Percentiles rank a stretch among this genome's conserved stretches.
Evolutionary conservation across 306 rosid species (phyloP).

Genomic region (Prunus mira): DNA sequence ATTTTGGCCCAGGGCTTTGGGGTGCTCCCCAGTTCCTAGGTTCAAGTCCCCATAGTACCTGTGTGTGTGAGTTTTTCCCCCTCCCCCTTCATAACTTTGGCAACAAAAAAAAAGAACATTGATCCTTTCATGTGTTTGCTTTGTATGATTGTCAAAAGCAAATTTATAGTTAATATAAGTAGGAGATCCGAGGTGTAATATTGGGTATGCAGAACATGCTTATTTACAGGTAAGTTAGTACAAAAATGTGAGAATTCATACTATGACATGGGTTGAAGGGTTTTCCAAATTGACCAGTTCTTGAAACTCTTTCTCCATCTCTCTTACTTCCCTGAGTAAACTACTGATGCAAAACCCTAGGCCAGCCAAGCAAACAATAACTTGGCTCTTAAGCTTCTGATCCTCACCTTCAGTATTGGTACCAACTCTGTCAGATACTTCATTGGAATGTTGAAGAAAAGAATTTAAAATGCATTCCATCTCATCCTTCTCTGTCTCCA

Average conservation of each 20-base stretch:
- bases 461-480: conserved; percentile 38
- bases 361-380: conserved; percentile 48
- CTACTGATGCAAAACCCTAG: conserved; percentile 59
- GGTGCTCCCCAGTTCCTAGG: too few relatives aligned
- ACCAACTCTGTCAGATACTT: conserved; percentile 29
- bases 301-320: conserved; percentile 48
- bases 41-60: too few relatives aligned
- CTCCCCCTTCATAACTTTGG: too few relatives aligned
- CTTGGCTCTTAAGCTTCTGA: conserved; percentile 33
- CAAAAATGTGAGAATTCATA: conserved; percentile 16
- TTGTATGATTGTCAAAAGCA: background rate
- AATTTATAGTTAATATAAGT: background rate
- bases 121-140: background rate
- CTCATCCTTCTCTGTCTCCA: conserved; percentile 35
- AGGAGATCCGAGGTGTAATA: background rate
- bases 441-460: conserved; percentile 44
- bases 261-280: conserved; percentile 43
- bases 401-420: conserved; percentile 34
- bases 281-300: conserved; percentile 57
- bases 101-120: too few relatives aligned
- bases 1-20: too few relatives aligned
- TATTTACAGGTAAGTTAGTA: background rate
- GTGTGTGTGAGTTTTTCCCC: too few relatives aligned
- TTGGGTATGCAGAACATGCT: background rate
- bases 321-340: conserved; percentile 48